Evolutionary conservation across 1,139 yeast species (phyloP).

Genomic region (Pichia sp.): DNA sequence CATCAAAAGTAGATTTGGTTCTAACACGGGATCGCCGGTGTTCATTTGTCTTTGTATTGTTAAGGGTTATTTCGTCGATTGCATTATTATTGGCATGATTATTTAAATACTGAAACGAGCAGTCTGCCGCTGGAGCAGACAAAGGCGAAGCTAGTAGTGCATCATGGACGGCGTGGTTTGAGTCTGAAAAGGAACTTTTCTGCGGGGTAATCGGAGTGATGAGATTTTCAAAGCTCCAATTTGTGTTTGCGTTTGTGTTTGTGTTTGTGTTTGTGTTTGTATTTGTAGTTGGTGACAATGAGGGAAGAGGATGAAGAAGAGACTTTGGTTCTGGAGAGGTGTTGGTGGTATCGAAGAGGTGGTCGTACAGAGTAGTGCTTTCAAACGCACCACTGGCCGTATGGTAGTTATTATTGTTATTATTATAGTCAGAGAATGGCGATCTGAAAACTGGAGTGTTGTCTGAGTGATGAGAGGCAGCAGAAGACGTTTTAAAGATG

Average conservation of each 20-base stretch:
- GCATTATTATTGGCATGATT: too few relatives aligned
- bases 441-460: background rate
- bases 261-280: too few relatives aligned
- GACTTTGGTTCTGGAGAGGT: background rate
- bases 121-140: background rate
- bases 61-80: slow-evolving; percentile 2
- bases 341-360: background rate
- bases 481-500: background rate
- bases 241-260: too few relatives aligned
- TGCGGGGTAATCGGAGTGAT: slow-evolving; percentile 6
- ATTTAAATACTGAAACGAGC: background rate
- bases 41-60: background rate
- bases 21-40: background rate
- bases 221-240: background rate
- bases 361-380: background rate
- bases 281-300: slow-evolving; percentile 1
- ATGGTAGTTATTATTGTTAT: background rate
- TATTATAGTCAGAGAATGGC: background rate
- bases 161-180: background rate
- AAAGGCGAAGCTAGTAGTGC: slow-evolving; percentile 4
- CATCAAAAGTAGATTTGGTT: slow-evolving; percentile 2
- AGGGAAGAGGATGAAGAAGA: background rate
- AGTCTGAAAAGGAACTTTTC: slow-evolving; percentile 2
- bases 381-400: too few relatives aligned
- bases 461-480: background rate